A percentile compares a stretch with the other conserved stretches of the same genome.
Conservation (phyloP, 2,329 filamentous ascomycete genomes). For the Penicillium brevicompactum region DNA sequence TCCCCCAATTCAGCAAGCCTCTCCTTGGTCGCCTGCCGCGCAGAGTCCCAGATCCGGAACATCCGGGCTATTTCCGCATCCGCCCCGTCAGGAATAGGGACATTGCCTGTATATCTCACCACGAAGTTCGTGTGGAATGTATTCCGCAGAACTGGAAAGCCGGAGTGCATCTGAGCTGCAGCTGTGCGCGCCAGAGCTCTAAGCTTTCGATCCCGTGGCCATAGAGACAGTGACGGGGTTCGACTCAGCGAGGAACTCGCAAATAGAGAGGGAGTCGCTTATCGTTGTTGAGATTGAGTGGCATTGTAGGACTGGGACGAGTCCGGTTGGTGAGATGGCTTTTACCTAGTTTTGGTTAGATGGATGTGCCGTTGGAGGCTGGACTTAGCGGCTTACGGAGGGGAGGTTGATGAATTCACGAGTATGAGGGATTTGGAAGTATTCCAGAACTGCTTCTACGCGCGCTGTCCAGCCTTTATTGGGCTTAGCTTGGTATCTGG, state of each 20-base stretch:
- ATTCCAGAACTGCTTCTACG: slow-evolving; percentile 36
- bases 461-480: slow-evolving; percentile 38
- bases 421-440: slow-evolving; percentile 36
- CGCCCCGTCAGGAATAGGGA: slow-evolving; percentile 29
- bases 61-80: slow-evolving; percentile 28
- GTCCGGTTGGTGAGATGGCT: slow-evolving; percentile 29
- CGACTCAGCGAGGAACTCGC: slow-evolving; percentile 37
- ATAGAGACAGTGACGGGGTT: slow-evolving; percentile 31
- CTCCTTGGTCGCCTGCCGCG: slow-evolving; percentile 25
- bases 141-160: slow-evolving; percentile 29
- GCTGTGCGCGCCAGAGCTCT: slow-evolving; percentile 36
- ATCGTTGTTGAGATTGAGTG: slow-evolving; percentile 27
- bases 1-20: slow-evolving; percentile 26
- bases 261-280: slow-evolving; percentile 36
- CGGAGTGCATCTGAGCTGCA: slow-evolving; percentile 39
- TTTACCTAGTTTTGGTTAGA: slow-evolving; percentile 18
- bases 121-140: slow-evolving; percentile 34
- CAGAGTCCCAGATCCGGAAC: slow-evolving; percentile 31
- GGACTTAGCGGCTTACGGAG: slow-evolving; percentile 20
- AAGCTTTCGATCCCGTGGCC: slow-evolving; percentile 36
- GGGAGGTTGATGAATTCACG: slow-evolving; percentile 24
- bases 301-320: slow-evolving; percentile 33
- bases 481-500: background rate
- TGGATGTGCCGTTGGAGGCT: background rate
- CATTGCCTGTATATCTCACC: slow-evolving; percentile 32